A percentile compares a stretch with the other conserved stretches of the same genome.
These are phyloP conservation scores for Dendrobium officinale DNA, from an alignment of 106 monocot genomes.

Conservation along the genomic window DNA sequence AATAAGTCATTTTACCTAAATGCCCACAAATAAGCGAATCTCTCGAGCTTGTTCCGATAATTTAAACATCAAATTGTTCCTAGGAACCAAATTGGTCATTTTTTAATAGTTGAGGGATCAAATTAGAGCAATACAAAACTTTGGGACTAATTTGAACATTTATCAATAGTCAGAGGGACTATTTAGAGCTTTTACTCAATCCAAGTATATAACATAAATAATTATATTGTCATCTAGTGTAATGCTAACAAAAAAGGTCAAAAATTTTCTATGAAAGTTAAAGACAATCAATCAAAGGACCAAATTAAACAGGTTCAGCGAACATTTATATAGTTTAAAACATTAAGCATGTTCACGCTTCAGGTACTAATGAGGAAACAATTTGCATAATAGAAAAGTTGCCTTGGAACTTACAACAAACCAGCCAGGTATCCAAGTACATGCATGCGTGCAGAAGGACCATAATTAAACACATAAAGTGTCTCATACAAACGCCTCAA, in stretches of 20 bases:
- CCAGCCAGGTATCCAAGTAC: constrained; percentile 62
- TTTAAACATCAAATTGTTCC: no score
- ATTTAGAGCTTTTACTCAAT: neutral
- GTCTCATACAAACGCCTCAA: constrained; percentile 71
- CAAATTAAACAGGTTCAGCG: neutral
- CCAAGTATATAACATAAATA: neutral
- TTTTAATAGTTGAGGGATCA: no score
- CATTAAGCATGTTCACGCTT: neutral
- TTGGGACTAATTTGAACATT: no score
- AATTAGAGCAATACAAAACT: neutral
- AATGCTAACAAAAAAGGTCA: neutral
- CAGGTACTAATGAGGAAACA: neutral
- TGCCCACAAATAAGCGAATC: no score
- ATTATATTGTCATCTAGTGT: neutral
- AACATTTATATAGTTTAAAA: neutral
- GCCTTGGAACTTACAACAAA: constrained; percentile 49
- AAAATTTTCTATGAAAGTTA: neutral
- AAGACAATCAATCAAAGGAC: neutral
- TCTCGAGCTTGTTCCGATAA: no score
- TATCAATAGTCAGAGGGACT: no score
- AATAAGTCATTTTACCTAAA: no score
- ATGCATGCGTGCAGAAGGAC: constrained; percentile 68
- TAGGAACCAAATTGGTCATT: no score
- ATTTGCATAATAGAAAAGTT: neutral
- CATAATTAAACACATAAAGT: constrained; percentile 55